A percentile compares a stretch with the other conserved stretches of the same genome.
Evolutionary conservation across 2,329 filamentous ascomycete genomes (phyloP).

Genomic region (Colletotrichum gloeosporioides): DNA sequence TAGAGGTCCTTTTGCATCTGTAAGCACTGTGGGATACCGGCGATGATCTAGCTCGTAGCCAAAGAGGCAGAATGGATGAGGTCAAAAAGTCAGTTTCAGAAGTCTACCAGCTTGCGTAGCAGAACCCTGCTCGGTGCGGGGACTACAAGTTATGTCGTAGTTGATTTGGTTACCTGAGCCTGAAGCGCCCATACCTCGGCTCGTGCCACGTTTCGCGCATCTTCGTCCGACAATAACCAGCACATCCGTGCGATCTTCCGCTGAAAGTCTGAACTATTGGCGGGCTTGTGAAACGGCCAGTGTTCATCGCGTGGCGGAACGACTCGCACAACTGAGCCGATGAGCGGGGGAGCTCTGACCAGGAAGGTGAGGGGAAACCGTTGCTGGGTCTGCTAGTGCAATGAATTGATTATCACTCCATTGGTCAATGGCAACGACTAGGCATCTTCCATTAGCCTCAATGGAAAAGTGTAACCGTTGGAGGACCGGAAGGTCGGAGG

Average conservation of each 20-base stretch:
- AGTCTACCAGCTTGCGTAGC: background rate
- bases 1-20: background rate
- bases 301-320: background rate
- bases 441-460: background rate
- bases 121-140: background rate
- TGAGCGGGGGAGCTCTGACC: background rate
- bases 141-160: conserved; percentile 8
- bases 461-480: background rate
- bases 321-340: background rate
- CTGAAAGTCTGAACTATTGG: background rate
- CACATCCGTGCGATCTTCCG: background rate
- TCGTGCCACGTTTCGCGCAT: background rate
- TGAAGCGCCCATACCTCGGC: background rate
- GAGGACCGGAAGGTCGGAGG: background rate
- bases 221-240: background rate
- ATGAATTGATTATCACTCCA: background rate
- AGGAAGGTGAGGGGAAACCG: background rate
- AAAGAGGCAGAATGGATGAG: background rate
- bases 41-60: background rate
- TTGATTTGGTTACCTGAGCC: background rate
- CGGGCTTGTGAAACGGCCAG: background rate
- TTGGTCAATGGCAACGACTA: background rate
- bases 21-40: background rate
- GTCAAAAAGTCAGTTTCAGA: background rate
- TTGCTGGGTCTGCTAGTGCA: background rate